Conservation (phyloP, 2,329 filamentous ascomycete species). For the Xylariaceae sp. region DNA sequence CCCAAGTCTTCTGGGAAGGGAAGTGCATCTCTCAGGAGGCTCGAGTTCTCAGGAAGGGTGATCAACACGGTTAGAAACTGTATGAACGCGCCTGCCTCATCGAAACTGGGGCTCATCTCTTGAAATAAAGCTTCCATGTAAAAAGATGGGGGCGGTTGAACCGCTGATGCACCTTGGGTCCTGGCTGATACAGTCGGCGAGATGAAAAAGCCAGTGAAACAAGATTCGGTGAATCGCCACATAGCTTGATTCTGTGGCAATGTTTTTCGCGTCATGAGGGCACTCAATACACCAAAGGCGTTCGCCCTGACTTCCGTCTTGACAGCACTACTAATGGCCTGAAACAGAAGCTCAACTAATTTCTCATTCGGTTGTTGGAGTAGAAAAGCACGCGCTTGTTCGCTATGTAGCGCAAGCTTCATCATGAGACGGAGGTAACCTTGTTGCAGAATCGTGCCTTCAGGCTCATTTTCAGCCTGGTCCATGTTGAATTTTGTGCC, state of each 20-base stretch:
- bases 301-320: conserved; percentile 76
- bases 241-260: conserved; percentile 64
- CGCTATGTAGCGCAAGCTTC: conserved; percentile 73
- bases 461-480: conserved; percentile 76
- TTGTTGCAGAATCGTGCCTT: conserved; percentile 94
- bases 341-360: conserved; percentile 70
- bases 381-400: conserved; percentile 68
- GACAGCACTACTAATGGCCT: conserved; percentile 73
- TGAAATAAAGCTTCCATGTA: conserved; percentile 64
- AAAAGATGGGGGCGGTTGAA: conserved; percentile 26
- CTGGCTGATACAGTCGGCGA: conserved; percentile 22
- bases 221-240: conserved; percentile 78
- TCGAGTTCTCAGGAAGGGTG: conserved; percentile 58
- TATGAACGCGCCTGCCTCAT: conserved; percentile 82
- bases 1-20: conserved; percentile 87
- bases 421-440: conserved; percentile 86
- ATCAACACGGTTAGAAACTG: conserved; percentile 71
- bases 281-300: conserved; percentile 73
- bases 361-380: conserved; percentile 62
- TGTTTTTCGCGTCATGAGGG: conserved; percentile 72
- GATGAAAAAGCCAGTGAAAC: conserved; percentile 61
- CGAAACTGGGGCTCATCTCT: conserved; percentile 72
- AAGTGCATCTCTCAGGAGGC: conserved; percentile 66
- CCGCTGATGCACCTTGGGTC: conserved; percentile 31
- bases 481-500: conserved; percentile 59